Conservation (phyloP, 345 rosid species). For the Gossypium bickii region DNA sequence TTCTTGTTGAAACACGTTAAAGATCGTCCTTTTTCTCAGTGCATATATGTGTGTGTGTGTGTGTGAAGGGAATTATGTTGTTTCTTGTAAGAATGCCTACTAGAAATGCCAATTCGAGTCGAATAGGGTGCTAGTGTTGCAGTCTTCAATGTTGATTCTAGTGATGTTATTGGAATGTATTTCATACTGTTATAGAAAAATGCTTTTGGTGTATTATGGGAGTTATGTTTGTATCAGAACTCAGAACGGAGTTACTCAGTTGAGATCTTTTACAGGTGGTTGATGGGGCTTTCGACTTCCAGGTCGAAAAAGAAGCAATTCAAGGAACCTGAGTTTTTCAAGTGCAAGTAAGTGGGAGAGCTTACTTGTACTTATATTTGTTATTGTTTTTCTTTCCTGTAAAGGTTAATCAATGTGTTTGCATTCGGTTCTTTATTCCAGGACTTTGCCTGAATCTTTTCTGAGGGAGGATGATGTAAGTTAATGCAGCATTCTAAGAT, state of each 20-base stretch:
- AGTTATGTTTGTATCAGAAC: not conserved
- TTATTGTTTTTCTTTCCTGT: not conserved
- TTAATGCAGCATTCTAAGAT: conserved; percentile 13
- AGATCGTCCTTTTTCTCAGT: not conserved
- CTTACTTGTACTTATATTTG: not conserved
- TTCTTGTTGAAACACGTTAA: not conserved
- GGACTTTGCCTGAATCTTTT: conserved; percentile 62
- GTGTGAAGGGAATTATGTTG: not conserved
- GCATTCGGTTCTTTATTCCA: conserved; percentile 22
- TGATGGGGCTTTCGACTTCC: conserved; percentile 51
- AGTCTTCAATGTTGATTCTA: not conserved
- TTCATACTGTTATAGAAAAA: not conserved
- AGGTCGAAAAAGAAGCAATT: conserved; percentile 27
- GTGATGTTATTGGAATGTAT: not conserved
- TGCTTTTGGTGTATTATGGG: not conserved
- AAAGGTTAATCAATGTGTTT: not conserved
- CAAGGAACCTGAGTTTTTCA: conserved; percentile 38
- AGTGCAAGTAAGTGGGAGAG: conserved; percentile 33
- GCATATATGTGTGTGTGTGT: not conserved
- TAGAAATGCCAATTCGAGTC: not conserved
- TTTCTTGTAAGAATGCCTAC: not conserved
- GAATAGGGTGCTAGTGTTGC: not conserved
- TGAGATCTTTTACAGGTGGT: conserved; percentile 51
- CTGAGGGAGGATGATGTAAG: conserved; percentile 88
- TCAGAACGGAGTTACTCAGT: not conserved